These are phyloP conservation scores for Tolypocladium pustulatum DNA, from an alignment of 2,329 filamentous ascomycete genomes.

Conservation along the genomic window DNA sequence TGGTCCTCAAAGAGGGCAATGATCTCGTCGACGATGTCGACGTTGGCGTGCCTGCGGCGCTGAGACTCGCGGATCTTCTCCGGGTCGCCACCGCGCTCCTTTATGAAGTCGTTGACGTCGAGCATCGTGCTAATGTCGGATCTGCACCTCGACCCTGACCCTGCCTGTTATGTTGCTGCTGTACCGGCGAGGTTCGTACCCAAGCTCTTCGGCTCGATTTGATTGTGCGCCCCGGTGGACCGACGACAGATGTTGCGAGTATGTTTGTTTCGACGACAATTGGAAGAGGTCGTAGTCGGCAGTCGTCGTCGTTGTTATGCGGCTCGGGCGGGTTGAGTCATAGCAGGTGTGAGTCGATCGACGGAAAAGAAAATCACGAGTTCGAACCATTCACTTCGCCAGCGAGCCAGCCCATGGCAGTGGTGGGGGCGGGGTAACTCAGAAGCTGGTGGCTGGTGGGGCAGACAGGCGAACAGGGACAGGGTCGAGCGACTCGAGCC, in stretches of 20 bases:
- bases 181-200: background rate
- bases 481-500: background rate
- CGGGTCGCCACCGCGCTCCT: conserved; percentile 82
- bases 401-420: background rate
- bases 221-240: background rate
- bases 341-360: background rate
- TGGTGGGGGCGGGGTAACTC: background rate
- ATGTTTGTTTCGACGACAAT: no score
- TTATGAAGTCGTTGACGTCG: conserved; percentile 68
- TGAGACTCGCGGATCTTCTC: conserved; percentile 90
- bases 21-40: conserved; percentile 82
- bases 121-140: conserved; percentile 41
- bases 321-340: background rate
- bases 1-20: conserved; percentile 81
- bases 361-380: background rate
- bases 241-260: background rate
- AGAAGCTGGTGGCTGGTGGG: background rate
- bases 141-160: background rate
- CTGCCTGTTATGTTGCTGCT: background rate
- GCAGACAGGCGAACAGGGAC: background rate
- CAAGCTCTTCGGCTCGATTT: background rate
- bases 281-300: background rate
- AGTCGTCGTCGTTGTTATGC: background rate
- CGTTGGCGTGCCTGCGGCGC: conserved; percentile 66
- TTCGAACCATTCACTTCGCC: background rate